Evolutionary conservation across 2,329 filamentous ascomycete genomes (phyloP), one percentile per base, ranked within the genome.

Genomic region (Claviceps quebecensis): DNA sequence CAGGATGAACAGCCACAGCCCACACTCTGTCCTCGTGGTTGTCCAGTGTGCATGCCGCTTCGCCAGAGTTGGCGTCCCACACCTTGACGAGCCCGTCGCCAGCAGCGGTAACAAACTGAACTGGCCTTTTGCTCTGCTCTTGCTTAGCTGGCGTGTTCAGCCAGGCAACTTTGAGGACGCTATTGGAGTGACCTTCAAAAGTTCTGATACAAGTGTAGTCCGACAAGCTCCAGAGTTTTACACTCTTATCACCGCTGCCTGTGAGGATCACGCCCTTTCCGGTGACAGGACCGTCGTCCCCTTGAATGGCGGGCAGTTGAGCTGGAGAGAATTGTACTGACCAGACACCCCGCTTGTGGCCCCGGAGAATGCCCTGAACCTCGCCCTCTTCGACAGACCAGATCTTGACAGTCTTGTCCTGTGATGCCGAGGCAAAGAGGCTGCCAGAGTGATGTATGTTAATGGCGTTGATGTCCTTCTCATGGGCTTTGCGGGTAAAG

Each of bases 401-500:
- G 53, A 98, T 93, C 70, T 97, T 98, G 58, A 97, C 89, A 0
- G 88, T 94, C 58, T 89, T 87, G 65, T 98, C 93, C 68, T 98
- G 93, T 5, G 91, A 97, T 34, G 93, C 91, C 1, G 93, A 96
- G 3, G 91, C 94, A 62, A 98, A 97, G 1, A 96, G 69, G n/a
- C 82, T 79, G 4, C 80, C 80, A 1, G 78, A 75, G 22, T 81
- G 77, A 56, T 89, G 87, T 11, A 93, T 76, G 56, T 94, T 88
- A 48, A 98, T 78, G 2, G 93, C 89, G 60, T 98, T 98, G 68
- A 98, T 98, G 58, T 98, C 93, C 65, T 98, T 98, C 63, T 98
- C 93, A 67, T 98, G 93, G 1, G 93, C 93, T 67, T 96, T 95
- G 52, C 93, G 80, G 1, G 93, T 97, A 66, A 87, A 98, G 4